Base-by-base conservation (phyloP, 768 basidiomycete genomes). In the Tylopilus cervinicoccineus region DNA sequence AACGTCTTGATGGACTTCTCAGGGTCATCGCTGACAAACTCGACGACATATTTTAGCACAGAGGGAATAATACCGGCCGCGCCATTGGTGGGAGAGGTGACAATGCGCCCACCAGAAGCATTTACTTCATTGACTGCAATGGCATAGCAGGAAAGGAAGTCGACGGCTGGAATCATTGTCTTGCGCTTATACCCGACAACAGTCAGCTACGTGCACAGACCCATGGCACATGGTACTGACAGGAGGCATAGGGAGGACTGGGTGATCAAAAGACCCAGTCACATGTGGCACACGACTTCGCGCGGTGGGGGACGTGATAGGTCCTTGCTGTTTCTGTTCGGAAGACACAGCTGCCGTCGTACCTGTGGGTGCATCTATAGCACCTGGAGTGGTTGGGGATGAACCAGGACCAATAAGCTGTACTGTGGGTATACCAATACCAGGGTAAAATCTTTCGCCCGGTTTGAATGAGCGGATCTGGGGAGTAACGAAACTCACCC, bases 81-180 rank as follows among this genome's bases (percentile, higher is more conserved):
- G 37, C 94, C 94, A 61, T 93, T 93, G 6, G 93, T 94, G 3
- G 90, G 94, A 6, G 89, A 88, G 2, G 94, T 97, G 38, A 98
- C 94, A 44, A 98, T 95, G 27, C 94, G 77, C 0, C 94, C 94
- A 0, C 94, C 93, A 26, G 81, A 78, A 5, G 93, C 93, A 60
- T 95, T 96, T 12, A 95, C 93, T 65, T 96, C 94, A 59, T 95
- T 95, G 12, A 93, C 92, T 16, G 91, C 90, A 45, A 93, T 94
- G 3, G 93, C 94, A 66, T 96, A 97, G 52, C 90, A 91, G 2
- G 87, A 88, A 51, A 98, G 71, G 61, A 93, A 94, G 61, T 98
- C 93, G 69, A 98, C 83, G 1, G 91, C 93, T 0, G 93, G 93
- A 43, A 96, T 93, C 57, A 86, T 83, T 9, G 89, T 89, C 66